phyloP scores from a whole-genome alignment of 768 basidiomycete species.

The Leccinum barrowsii region DNA sequence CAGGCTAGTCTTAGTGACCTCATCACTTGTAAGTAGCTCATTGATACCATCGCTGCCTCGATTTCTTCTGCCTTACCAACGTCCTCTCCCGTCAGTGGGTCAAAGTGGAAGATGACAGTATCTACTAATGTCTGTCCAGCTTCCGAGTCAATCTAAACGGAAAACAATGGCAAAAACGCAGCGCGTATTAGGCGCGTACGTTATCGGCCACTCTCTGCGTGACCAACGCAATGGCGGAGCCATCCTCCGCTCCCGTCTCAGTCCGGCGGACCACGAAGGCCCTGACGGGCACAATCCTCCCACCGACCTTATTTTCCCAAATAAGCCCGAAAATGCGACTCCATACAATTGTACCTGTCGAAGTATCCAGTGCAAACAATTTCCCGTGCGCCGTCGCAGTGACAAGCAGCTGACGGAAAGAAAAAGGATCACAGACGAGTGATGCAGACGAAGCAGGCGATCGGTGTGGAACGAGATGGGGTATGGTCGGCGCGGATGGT shows the following conservation, averaged over 20 bases:
- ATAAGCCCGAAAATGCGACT: slow-evolving; percentile 71
- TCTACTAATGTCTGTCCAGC: slow-evolving; percentile 53
- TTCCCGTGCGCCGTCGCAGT: slow-evolving; percentile 69
- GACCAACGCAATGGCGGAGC: slow-evolving; percentile 50
- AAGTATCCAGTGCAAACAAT: slow-evolving; percentile 78
- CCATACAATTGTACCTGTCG: slow-evolving; percentile 78
- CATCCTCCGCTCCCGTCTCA: slow-evolving; percentile 23
- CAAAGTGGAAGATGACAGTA: slow-evolving; percentile 73
- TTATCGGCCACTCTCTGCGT: slow-evolving; percentile 60
- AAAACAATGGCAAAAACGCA: neutral
- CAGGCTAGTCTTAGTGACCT: neutral
- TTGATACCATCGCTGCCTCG: slow-evolving; percentile 70
- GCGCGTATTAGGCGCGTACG: slow-evolving; percentile 36
- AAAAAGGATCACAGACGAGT: slow-evolving; percentile 73
- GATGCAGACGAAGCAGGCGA: slow-evolving; percentile 32
- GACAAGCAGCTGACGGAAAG: slow-evolving; percentile 82
- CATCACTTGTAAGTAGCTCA: neutral
- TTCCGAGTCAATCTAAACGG: slow-evolving; percentile 6
- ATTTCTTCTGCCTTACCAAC: slow-evolving; percentile 63
- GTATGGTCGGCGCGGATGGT: slow-evolving; percentile 12
- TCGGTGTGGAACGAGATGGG: slow-evolving; percentile 16
- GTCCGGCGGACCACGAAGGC: slow-evolving; percentile 47
- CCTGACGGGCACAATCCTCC: slow-evolving; percentile 53
- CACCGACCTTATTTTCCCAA: slow-evolving; percentile 58
- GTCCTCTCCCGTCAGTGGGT: slow-evolving; percentile 73